phyloP scores from a whole-genome alignment of 208 protist species.

The Wallacemonas collosoma region DNA sequence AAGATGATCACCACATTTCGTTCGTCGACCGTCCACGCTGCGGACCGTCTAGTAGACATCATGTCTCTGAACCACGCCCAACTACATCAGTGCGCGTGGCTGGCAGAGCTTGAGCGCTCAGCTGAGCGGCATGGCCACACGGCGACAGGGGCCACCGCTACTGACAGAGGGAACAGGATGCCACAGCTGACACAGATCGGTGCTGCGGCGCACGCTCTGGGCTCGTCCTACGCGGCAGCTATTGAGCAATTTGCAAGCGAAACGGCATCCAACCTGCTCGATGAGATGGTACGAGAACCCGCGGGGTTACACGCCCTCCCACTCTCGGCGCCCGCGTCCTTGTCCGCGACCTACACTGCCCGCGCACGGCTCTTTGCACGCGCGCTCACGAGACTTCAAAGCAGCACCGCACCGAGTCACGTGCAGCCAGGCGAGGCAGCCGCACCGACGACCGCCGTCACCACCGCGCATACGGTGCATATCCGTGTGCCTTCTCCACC shows the following conservation, averaged over 20 bases:
- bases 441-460: too few relatives aligned
- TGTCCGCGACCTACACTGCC: background rate
- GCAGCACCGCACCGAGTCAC: too few relatives aligned
- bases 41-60: background rate
- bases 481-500: too few relatives aligned
- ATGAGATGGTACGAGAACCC: background rate
- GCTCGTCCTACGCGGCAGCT: background rate
- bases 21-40: background rate
- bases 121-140: background rate
- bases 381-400: background rate
- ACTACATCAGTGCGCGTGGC: constrained; percentile 15
- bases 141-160: background rate
- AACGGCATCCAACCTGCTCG: constrained; percentile 2
- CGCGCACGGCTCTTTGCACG: background rate
- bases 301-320: background rate
- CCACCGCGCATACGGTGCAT: too few relatives aligned
- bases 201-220: background rate
- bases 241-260: constrained; percentile 7
- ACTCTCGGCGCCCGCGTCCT: background rate
- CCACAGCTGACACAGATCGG: constrained; percentile 1
- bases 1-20: constrained; percentile 9
- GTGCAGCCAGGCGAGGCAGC: too few relatives aligned
- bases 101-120: background rate
- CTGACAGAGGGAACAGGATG: background rate
- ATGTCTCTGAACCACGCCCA: background rate